Base-by-base conservation (phyloP, 1,139 yeast species). In the Zygosaccharomyces sapae region DNA sequence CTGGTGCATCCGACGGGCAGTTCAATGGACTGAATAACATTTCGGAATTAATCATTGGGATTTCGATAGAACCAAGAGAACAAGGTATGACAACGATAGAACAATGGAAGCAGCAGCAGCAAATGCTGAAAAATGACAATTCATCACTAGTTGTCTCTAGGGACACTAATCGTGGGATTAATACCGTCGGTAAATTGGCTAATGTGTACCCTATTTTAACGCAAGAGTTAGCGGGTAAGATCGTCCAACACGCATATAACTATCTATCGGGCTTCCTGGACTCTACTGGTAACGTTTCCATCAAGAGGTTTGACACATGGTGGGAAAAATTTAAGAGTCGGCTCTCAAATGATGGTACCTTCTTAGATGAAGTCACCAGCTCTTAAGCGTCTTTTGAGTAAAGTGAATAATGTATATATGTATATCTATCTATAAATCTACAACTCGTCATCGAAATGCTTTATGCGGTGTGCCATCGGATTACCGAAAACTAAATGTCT, bases 261-360 rank as follows among this genome's bases (percentile, higher is more conserved):
- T 92, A 80, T 62, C 69, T 92, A 51, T 81, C 95, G 1, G 86
- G 97, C 19, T 92, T 90, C 62, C 76, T 89, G 9, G 95, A 87
- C 59, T 66, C 70, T 5, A 72, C 77, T 25, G 95, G 95, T 0
- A 86, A 79, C 57, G 96, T 90, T 4, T 87, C 94, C 2, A 86
- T 92, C 66, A 86, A 83, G 61, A 87, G 83, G 40, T 90, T 92
- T 61, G 95, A 92, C 64, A 83, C 80, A 33, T 92, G 99, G 99
- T 90, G 98, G 97, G 82, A 77, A 53, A 92, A 89, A 68, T 94
- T 92, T 69, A 85, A 79, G 65, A 69, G 78, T 10, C 83, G 85
- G 61, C 62, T 92, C 48, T 75, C 79, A 13, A 83, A 83, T 53
- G 94, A 94, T 63, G 97, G 97, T 1, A 79, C 78, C 47, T 92